Base-by-base conservation (phyloP, 2,329 filamentous ascomycete species). In the Clathrospora elynae region DNA sequence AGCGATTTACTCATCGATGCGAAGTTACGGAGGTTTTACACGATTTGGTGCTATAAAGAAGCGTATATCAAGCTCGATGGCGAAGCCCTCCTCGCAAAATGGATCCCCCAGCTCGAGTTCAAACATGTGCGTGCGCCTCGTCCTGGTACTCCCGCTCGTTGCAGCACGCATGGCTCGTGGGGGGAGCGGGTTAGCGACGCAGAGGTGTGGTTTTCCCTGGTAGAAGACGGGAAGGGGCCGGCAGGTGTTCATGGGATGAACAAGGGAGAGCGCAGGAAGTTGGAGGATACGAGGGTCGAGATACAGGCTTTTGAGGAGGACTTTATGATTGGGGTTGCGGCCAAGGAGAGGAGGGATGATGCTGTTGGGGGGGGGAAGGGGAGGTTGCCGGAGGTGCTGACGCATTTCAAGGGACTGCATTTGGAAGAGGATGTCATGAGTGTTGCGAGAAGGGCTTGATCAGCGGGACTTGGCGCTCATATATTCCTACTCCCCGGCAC, bases 41-140 rank as follows among this genome's bases (percentile, higher is more conserved):
- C 86, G 1, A 81, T 87, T 46, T 92, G 87, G 85, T 88, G 85
- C 66, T 78, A 89, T 66, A 84, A 88, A 57, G 88, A 92, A 72
- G 84, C 87, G 1, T 91, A 88, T 64, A 84, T 91, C 68, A 92
- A 91, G 78, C 83, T 92, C 73, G 87, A 86, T 19, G 88, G 88
- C 17, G 86, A 91, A 59, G 88, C 86, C 0, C 75, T 92, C 44
- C 74, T 90, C 6, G 88, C 88, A 0, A 75, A 76, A 3, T 92
- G 88, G 88, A 75, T 92, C 34, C 74, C 73, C 35, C 80, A 86
- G 35, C 72, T 91, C 6, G 85, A 90, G 58, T 88, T 92, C 62
- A 73, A 76, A 44, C 72, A 76, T 34, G 86, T 88, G 37, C 73
- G 75, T 35, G 79, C 84, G 34, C 58, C 58, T 6, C 64, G 52